Evolutionary conservation across 768 basidiomycete genomes (phyloP), one percentile per base, ranked within the genome.

Genomic region (Mycena pura): DNA sequence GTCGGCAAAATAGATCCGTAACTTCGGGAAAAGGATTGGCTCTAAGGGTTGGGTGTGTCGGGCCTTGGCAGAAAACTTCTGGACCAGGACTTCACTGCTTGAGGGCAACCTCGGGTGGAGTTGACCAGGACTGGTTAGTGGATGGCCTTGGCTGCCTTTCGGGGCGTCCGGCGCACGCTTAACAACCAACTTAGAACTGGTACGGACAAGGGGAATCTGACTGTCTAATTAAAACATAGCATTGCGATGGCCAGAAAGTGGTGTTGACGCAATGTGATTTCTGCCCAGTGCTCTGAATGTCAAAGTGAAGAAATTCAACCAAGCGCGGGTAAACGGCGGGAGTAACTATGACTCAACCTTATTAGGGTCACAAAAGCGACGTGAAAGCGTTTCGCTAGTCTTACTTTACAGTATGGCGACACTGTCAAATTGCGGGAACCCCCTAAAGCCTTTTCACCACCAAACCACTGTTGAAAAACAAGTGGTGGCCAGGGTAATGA

Each of bases 201-300:
- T 84, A 84, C 83, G 85, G 86, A 87, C 86, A 84, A 84, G 86
- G 87, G 86, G 86, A 87, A 88, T 87, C 86, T 85, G 87, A 87
- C 86, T 87, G 86, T 87, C 85, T 87, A 87, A 88, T 87, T 87
- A 87, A 87, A 87, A 87, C 86, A 87, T 85, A 88, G 87, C 86
- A 87, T 87, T 87, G 85, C 80, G 83, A 86, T 85, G 84, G 84
- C 79, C 84, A 81, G 77, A 86, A 86, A 85, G 85, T 84, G 86
- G 83, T 86, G 86, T 87, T 86, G 86, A 87, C 85, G 78, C 85
- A 86, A 87, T 87, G 86, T 87, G 86, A 87, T 87, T 87, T 87
- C 87, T 87, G 86, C 86, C 86, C 86, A 87, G 86, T 86, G 85
- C 86, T 86, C 85, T 86, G 86, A 88, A 87, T 88, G 86, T 87